phyloP scores from a whole-genome alignment of 2,329 filamentous ascomycete species.

The Clonostachys sp. region DNA sequence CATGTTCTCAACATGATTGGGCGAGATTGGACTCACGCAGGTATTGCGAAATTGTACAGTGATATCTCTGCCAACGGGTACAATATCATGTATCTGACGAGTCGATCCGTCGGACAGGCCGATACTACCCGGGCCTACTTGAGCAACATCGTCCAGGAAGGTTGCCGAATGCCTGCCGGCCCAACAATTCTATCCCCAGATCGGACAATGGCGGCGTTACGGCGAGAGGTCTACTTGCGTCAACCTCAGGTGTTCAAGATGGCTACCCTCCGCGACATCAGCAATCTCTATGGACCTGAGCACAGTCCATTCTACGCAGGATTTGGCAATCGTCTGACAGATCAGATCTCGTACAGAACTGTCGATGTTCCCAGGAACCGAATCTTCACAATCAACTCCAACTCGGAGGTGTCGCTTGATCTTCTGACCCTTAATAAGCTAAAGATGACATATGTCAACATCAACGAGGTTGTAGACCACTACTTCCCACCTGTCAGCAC shows the following conservation, averaged over 20 bases:
- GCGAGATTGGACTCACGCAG: constrained; percentile 94
- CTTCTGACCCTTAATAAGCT: constrained; percentile 88
- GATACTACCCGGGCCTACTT: constrained; percentile 88
- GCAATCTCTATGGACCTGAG: constrained; percentile 75
- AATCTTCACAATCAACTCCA: constrained; percentile 98
- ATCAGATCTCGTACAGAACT: constrained; percentile 91
- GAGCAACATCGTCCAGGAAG: constrained; percentile 83
- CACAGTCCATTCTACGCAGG: constrained; percentile 91
- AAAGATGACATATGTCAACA: constrained; percentile 94
- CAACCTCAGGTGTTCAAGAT: constrained; percentile 99
- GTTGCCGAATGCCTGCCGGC: constrained; percentile 78
- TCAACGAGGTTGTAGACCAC: constrained; percentile 95
- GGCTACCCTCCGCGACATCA: constrained; percentile 93
- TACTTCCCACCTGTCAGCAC: constrained; percentile 93
- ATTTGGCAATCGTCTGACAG: constrained; percentile 93
- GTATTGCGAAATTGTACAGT: constrained; percentile 94
- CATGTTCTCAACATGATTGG: constrained; percentile 96
- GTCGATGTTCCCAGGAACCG: constrained; percentile 92
- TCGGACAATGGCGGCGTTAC: constrained; percentile 85
- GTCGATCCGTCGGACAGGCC: constrained; percentile 86
- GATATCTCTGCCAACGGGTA: constrained; percentile 95
- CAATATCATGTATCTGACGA: constrained; percentile 98
- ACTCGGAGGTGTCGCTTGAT: constrained; percentile 91
- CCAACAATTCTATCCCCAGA: constrained; percentile 95
- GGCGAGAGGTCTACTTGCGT: constrained; percentile 88